These are phyloP conservation scores for Chalciporus piperatus DNA, from an alignment of 768 basidiomycete species.

Conservation along the genomic window DNA sequence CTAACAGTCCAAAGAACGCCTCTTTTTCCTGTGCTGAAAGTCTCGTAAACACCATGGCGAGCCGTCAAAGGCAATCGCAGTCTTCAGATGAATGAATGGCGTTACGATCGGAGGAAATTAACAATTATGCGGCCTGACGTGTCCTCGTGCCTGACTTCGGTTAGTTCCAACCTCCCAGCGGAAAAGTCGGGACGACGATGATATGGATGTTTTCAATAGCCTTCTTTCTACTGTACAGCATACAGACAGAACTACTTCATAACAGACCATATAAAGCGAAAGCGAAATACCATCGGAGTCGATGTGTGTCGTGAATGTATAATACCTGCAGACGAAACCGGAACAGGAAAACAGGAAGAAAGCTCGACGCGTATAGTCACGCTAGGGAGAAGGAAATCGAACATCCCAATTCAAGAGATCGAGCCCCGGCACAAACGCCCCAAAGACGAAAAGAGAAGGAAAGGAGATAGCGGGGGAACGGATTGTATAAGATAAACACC, in stretches of 20 bases:
- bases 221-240: conserved; percentile 29
- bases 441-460: conserved; percentile 5
- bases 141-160: too few relatives aligned
- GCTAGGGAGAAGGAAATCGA: neutral
- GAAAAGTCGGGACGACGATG: neutral
- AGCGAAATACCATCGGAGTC: conserved; percentile 16
- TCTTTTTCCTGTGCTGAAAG: conserved; percentile 68
- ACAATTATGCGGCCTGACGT: too few relatives aligned
- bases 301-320: conserved; percentile 14
- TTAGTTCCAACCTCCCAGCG: too few relatives aligned
- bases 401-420: conserved; percentile 1
- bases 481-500: conserved; percentile 21
- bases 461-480: neutral
- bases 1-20: conserved; percentile 77
- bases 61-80: neutral
- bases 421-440: conserved; percentile 1
- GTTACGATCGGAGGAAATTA: too few relatives aligned
- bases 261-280: conserved; percentile 21
- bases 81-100: neutral
- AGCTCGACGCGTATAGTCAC: neutral
- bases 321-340: conserved; percentile 13
- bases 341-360: conserved; percentile 1
- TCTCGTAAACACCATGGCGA: conserved; percentile 67
- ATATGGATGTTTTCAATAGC: conserved; percentile 11
- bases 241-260: conserved; percentile 30